Evolutionary conservation across 371 early-diverging fungal species (phyloP).

Genomic region (Rhizopus microsporus): DNA sequence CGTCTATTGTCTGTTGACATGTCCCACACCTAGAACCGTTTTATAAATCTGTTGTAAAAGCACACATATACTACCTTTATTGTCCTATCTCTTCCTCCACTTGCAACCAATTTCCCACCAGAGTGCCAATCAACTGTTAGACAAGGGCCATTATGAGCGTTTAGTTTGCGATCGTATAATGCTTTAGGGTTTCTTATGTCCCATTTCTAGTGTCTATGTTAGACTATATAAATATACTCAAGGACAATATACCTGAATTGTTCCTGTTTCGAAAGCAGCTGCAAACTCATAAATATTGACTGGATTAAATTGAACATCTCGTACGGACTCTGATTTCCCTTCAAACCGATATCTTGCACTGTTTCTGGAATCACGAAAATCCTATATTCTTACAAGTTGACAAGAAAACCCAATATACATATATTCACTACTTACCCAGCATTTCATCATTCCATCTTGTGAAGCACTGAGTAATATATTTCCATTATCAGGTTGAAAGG

Average conservation of each 20-base stretch:
- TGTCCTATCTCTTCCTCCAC: conserved; percentile 81
- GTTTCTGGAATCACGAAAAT: conserved; percentile 64
- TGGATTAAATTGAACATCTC: conserved; percentile 87
- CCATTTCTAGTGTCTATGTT: conserved; percentile 62
- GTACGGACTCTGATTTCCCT: conserved; percentile 80
- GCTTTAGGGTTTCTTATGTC: conserved; percentile 71
- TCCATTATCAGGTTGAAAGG: conserved; percentile 74
- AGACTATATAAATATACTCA: not conserved
- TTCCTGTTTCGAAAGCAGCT: conserved; percentile 89
- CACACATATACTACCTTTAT: conserved; percentile 62
- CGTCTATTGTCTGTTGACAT: conserved; percentile 68
- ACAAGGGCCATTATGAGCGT: conserved; percentile 79
- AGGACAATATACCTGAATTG: conserved; percentile 60
- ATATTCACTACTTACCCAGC: conserved; percentile 63
- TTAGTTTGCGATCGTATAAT: conserved; percentile 67
- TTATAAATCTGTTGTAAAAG: not conserved
- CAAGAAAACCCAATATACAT: not conserved
- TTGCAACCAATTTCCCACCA: conserved; percentile 74
- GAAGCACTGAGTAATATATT: conserved; percentile 75
- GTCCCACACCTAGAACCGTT: conserved; percentile 70
- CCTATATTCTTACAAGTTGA: conserved; percentile 41
- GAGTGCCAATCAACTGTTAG: conserved; percentile 85
- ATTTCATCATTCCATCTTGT: conserved; percentile 78
- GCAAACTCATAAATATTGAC: conserved; percentile 65
- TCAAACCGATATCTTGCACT: conserved; percentile 63